Evolutionary conservation across 768 basidiomycete species (phyloP), one percentile per base, ranked within the genome.

Genomic region (Termitomyces sp.): DNA sequence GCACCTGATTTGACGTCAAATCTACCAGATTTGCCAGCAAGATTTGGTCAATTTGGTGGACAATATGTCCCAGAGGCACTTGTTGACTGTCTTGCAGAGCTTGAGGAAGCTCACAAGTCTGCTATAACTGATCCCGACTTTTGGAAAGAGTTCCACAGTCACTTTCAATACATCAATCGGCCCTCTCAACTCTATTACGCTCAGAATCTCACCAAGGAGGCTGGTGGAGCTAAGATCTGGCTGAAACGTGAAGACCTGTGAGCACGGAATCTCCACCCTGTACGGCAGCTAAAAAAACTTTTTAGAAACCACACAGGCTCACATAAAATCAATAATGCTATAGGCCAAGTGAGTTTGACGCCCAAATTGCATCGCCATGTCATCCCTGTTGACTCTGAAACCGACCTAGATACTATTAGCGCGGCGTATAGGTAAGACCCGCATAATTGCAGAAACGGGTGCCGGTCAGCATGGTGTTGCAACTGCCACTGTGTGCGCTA

Each of bases 401-500:
- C 37, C 11, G 9, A 55, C 34, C 22, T 70, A 96, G 90, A 95
- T 98, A 61, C 79, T 99, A 18, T 84, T 99, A 30, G 97, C 97
- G n/a, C 83, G 84, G 48, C 85, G 97, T 47, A 76, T 98, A 59
- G 97, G 97, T 20, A 99, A 99, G 77, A 97, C 81, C 41, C 85
- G 95, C 55, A 98, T 99, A 68, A 98, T 98, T 64, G 97, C 97
- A 34, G 97, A 99, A 78, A 98, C 97, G 1, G 97, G 97, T 61
- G 97, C 97, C 1, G 97, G 97, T 16, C 97, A 98, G 71, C 97
- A 99, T 71, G 97, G 97, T 70, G 97, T 99, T 33, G 97, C 97
- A 22, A 98, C 97, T 49, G 97, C 97, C 1, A 99, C 97, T 6
- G 97, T 93, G 24, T 98, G 97, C 65, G 97, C 97, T 24, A 90